Conservation (phyloP, 2,329 filamentous ascomycete genomes). For the Drechmeria coniospora region DNA sequence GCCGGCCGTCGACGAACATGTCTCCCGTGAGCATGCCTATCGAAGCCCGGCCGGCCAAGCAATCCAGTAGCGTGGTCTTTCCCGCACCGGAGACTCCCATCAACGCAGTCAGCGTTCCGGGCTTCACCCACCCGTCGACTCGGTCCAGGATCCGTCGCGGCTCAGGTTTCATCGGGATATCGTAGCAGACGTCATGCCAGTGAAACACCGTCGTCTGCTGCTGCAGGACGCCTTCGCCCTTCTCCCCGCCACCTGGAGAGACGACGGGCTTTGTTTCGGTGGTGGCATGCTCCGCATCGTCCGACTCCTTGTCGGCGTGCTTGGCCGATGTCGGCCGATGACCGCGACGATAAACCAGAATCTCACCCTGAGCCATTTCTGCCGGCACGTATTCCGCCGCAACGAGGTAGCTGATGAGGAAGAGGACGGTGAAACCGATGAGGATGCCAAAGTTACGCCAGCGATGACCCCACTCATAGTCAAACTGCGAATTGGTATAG, state of each 20-base stretch:
- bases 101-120: not conserved
- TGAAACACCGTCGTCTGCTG: constrained; percentile 63
- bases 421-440: constrained; percentile 24
- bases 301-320: constrained; percentile 45
- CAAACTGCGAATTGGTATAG: constrained; percentile 38
- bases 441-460: constrained; percentile 61
- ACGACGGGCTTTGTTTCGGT: not conserved
- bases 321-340: constrained; percentile 39
- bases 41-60: constrained; percentile 38
- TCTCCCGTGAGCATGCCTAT: constrained; percentile 70
- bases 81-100: not conserved
- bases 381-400: constrained; percentile 48
- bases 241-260: constrained; percentile 15
- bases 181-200: constrained; percentile 39
- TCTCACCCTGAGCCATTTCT: constrained; percentile 59
- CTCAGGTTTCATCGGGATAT: not conserved
- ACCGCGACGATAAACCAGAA: constrained; percentile 58
- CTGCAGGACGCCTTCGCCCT: constrained; percentile 24
- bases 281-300: constrained; percentile 25
- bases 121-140: not conserved
- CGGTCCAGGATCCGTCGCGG: not conserved
- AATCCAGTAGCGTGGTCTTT: not conserved
- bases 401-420: constrained; percentile 46
- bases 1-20: constrained; percentile 40
- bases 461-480: constrained; percentile 40